phyloP scores from a whole-genome alignment of 1,284 basidiomycete species.

The Exsudoporus floridanus region DNA sequence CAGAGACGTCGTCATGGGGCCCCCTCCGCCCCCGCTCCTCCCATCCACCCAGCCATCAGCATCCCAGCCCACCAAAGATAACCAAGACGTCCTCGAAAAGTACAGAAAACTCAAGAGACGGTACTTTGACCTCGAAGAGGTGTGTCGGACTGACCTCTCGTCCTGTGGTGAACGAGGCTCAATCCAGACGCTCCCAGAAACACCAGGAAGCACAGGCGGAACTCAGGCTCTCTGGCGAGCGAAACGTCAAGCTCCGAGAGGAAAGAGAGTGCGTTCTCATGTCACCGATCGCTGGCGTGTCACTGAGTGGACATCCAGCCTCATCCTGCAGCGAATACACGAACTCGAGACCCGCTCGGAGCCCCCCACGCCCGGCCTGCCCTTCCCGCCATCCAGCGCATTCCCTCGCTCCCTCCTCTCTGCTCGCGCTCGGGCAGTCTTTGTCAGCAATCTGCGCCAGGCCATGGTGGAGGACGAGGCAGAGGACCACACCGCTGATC shows the following conservation, averaged over 20 bases:
- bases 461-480: conserved; percentile 48
- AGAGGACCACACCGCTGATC: conserved; percentile 48
- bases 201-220: conserved; percentile 54
- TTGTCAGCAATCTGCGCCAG: conserved; percentile 47
- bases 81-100: conserved; percentile 53
- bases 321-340: conserved; percentile 55
- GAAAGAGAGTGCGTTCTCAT: conserved; percentile 54
- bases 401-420: conserved; percentile 49
- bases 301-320: conserved; percentile 35
- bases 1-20: conserved; percentile 51
- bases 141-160: conserved; percentile 30
- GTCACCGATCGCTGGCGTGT: conserved; percentile 5
- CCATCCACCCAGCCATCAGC: conserved; percentile 24
- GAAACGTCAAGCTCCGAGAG: conserved; percentile 55
- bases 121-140: conserved; percentile 67
- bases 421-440: conserved; percentile 36
- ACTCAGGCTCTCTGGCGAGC: conserved; percentile 54
- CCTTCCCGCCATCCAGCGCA: conserved; percentile 39
- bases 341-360: conserved; percentile 49
- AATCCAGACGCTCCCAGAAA: conserved; percentile 43
- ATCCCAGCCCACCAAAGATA: conserved; percentile 38
- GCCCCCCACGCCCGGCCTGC: conserved; percentile 17
- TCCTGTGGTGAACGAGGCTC: too few relatives aligned
- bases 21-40: conserved; percentile 42
- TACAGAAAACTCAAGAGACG: conserved; percentile 61